Evolutionary conservation across 208 protist species (phyloP).

Genomic region (Hexamita inflata): DNA sequence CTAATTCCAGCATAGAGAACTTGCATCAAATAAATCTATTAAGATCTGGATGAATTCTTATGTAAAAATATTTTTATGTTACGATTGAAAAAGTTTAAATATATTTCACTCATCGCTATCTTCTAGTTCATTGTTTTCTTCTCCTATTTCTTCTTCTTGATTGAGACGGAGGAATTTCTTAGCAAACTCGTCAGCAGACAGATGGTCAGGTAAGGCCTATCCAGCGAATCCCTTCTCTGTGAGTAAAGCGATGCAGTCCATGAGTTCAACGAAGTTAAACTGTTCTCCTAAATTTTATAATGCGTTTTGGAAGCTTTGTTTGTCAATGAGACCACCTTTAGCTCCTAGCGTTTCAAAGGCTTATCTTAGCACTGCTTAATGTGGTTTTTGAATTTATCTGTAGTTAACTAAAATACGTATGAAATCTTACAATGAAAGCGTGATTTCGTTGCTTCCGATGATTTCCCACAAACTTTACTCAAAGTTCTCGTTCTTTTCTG

Average conservation of each 20-base stretch:
- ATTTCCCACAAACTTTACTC: constrained; percentile 13
- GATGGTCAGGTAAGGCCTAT: too few species aligned
- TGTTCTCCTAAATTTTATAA: neutral
- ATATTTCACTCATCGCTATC: too few species aligned
- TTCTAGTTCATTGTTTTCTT: too few species aligned
- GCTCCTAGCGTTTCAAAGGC: neutral
- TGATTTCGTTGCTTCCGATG: neutral
- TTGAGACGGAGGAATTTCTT: too few species aligned
- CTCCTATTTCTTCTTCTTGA: too few species aligned
- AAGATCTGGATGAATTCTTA: too few species aligned
- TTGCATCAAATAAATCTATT: too few species aligned
- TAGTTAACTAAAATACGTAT: constrained; percentile 21
- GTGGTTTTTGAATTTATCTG: neutral
- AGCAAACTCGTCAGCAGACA: too few species aligned
- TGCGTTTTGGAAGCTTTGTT: neutral
- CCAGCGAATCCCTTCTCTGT: neutral
- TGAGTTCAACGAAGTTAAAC: neutral
- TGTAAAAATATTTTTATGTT: too few species aligned
- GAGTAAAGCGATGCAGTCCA: neutral
- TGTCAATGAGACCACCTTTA: constrained; percentile 5
- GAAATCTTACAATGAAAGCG: constrained; percentile 4
- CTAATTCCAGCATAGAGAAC: too few species aligned
- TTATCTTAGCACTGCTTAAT: neutral
- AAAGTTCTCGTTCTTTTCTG: constrained; percentile 8
- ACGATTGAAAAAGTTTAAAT: too few species aligned